Conservation (phyloP, 1,284 basidiomycete species). For the Coniophora puteana region DNA sequence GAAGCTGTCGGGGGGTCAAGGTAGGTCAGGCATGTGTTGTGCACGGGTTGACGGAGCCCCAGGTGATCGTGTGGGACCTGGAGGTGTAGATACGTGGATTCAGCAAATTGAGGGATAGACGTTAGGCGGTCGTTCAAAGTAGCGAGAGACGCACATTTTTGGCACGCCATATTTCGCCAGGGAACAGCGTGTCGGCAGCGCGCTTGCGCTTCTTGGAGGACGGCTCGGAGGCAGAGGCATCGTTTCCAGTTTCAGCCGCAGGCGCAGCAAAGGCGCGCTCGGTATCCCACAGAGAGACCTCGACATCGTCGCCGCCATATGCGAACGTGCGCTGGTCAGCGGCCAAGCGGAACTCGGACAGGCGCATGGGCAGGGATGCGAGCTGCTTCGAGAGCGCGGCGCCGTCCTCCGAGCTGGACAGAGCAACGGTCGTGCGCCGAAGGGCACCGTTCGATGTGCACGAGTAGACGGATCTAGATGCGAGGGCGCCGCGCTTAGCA, state of each 20-base stretch:
- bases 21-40: constrained; percentile 68
- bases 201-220: constrained; percentile 68
- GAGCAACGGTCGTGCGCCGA: constrained; percentile 38
- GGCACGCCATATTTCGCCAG: constrained; percentile 76
- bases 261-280: constrained; percentile 56
- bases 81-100: background rate
- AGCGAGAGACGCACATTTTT: constrained; percentile 71
- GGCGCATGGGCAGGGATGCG: constrained; percentile 55
- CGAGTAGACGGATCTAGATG: constrained; percentile 40
- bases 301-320: constrained; percentile 87
- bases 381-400: constrained; percentile 21
- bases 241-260: constrained; percentile 12
- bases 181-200: constrained; percentile 48
- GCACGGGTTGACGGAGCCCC: constrained; percentile 76
- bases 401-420: constrained; percentile 25
- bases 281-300: constrained; percentile 79
- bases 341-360: constrained; percentile 65
- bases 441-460: constrained; percentile 75
- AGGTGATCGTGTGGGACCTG: constrained; percentile 78
- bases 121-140: too few relatives aligned
- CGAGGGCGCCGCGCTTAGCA: constrained; percentile 11
- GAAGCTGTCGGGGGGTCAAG: constrained; percentile 36
- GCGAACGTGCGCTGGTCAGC: constrained; percentile 56
- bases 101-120: background rate
- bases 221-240: constrained; percentile 13